A percentile compares a stretch with the other conserved stretches of the same genome.
Conservation (phyloP, 148 eudicot genomes). For the Heliamphora exappendiculata region DNA sequence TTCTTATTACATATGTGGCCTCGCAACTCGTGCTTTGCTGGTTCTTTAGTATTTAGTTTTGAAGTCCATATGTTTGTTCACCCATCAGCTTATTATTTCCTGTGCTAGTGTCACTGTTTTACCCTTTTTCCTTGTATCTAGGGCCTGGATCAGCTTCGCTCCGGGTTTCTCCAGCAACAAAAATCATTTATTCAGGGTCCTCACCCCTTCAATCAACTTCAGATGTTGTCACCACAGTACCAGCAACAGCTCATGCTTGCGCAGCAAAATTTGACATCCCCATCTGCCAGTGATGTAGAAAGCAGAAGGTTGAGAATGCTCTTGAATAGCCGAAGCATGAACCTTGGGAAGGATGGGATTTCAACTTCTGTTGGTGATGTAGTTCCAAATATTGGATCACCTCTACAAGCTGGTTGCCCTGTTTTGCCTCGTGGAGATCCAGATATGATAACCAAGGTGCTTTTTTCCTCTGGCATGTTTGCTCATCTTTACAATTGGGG, state of each 20-base stretch:
- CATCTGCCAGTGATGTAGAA: constrained; percentile 47
- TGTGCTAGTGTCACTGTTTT: not conserved
- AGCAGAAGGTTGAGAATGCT: constrained; percentile 62
- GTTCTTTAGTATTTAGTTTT: not conserved
- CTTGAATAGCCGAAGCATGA: constrained; percentile 36
- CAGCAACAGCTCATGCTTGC: constrained; percentile 64
- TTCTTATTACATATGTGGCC: not conserved
- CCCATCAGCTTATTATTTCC: not conserved
- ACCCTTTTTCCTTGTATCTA: constrained; percentile 11
- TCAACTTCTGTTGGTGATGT: constrained; percentile 38
- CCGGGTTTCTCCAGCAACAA: constrained; percentile 66
- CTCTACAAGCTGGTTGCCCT: constrained; percentile 45
- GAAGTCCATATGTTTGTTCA: not conserved
- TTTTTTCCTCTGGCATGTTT: not conserved
- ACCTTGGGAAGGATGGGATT: constrained; percentile 54
- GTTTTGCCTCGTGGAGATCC: constrained; percentile 57
- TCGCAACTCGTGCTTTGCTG: not conserved
- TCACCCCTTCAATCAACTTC: constrained; percentile 62
- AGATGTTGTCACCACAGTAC: constrained; percentile 43
- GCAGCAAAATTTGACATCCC: constrained; percentile 57
- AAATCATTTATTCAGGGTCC: constrained; percentile 59
- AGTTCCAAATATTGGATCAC: constrained; percentile 49
- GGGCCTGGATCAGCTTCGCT: constrained; percentile 62
- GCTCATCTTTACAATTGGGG: not conserved
- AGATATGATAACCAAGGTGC: constrained; percentile 54